phyloP scores from a whole-genome alignment of 495 filamentous ascomycete genomes.

The Amorphotheca resinae region DNA sequence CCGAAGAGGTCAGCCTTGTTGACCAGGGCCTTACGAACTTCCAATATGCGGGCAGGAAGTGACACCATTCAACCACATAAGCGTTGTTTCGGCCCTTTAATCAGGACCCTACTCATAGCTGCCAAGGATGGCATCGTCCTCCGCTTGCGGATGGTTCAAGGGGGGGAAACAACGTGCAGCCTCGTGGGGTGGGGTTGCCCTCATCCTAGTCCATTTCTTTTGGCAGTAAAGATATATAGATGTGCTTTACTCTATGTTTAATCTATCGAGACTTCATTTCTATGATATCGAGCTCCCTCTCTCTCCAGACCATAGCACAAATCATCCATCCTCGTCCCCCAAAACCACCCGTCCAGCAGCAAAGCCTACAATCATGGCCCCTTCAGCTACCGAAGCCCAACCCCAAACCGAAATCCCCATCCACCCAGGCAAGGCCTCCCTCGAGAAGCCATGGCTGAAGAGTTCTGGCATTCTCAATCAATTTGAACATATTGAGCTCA shows the following conservation, averaged over 20 bases:
- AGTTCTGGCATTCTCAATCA: conserved; percentile 37
- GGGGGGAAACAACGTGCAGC: no score
- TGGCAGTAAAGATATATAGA: no score
- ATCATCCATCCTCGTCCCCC: conserved; percentile 3
- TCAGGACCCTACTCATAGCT: no score
- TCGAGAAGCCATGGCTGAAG: conserved; percentile 13
- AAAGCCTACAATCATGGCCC: conserved; percentile 13
- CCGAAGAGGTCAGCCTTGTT: no score
- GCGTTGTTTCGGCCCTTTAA: no score
- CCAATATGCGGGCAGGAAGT: no score
- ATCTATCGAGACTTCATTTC: conserved; percentile 23
- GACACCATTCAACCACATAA: no score
- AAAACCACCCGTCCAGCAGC: neutral
- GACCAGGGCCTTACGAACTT: no score
- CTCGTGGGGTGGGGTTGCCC: no score
- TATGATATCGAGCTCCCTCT: conserved; percentile 11
- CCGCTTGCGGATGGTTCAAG: no score
- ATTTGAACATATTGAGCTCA: conserved; percentile 50
- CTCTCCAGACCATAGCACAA: conserved; percentile 3
- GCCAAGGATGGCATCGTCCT: no score
- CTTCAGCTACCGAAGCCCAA: conserved; percentile 16
- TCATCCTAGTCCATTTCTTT: no score
- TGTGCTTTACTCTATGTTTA: conserved; percentile 38
- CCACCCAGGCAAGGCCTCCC: conserved; percentile 6
- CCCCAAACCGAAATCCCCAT: conserved; percentile 9